phyloP scores from a whole-genome alignment of 805 yeast species.

The Lipomyces yamadae region DNA sequence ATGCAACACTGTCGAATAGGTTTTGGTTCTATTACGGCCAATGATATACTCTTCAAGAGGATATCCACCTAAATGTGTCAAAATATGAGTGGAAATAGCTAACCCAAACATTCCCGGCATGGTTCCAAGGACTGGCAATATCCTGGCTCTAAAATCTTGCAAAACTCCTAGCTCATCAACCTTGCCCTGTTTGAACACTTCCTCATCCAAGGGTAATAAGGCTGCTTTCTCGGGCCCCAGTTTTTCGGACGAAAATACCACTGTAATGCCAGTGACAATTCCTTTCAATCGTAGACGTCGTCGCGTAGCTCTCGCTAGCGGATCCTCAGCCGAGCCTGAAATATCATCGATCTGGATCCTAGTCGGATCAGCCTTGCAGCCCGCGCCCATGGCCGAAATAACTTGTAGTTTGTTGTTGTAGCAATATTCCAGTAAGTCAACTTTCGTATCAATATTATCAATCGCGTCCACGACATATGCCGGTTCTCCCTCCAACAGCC shows the following conservation, averaged over 20 bases:
- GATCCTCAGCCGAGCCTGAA: constrained; percentile 90
- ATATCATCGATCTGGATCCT: constrained; percentile 88
- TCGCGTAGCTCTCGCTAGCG: constrained; percentile 84
- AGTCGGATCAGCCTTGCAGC: constrained; percentile 94
- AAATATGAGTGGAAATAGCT: constrained; percentile 80
- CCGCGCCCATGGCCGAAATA: constrained; percentile 95
- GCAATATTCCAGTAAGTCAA: constrained; percentile 80
- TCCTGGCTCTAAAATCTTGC: constrained; percentile 88
- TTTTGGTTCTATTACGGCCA: constrained; percentile 83
- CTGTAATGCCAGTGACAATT: constrained; percentile 74
- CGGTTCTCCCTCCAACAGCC: constrained; percentile 63
- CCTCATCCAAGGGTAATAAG: constrained; percentile 81
- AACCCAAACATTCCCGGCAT: constrained; percentile 97
- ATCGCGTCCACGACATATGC: constrained; percentile 91
- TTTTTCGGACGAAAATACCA: constrained; percentile 91
- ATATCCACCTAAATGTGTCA: constrained; percentile 82
- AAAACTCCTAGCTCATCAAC: constrained; percentile 88
- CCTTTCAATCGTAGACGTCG: constrained; percentile 82
- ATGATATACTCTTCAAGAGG: constrained; percentile 73
- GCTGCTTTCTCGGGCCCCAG: constrained; percentile 95
- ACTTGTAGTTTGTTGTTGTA: constrained; percentile 64
- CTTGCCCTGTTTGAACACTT: constrained; percentile 76
- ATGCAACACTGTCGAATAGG: constrained; percentile 82
- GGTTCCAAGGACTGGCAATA: constrained; percentile 93
- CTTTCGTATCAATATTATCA: constrained; percentile 96